Conservation (phyloP, 208 protist genomes). For the Naegleria lovaniensis region DNA sequence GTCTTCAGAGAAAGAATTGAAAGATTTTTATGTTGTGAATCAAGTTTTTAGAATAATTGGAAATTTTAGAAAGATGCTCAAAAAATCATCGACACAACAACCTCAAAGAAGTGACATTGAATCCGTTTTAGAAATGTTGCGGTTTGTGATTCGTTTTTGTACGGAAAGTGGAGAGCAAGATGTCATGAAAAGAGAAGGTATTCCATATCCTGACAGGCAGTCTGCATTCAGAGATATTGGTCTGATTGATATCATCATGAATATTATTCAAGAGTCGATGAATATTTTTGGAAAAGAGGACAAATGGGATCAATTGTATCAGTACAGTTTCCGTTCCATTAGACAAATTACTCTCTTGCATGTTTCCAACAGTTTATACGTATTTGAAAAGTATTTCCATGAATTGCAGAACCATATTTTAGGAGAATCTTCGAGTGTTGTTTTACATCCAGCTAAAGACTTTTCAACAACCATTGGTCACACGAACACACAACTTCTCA, state of each 20-base stretch:
- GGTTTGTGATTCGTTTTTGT: neutral
- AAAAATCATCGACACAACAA: neutral
- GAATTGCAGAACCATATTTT: neutral
- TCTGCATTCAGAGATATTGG: neutral
- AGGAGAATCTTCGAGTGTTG: neutral
- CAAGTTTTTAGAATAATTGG: neutral
- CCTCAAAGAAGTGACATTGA: neutral
- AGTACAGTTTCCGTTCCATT: neutral
- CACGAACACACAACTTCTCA: neutral
- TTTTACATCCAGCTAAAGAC: neutral
- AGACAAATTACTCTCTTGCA: neutral
- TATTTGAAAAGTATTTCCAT: neutral
- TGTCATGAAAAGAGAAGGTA: neutral
- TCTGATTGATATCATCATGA: neutral
- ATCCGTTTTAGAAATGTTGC: neutral
- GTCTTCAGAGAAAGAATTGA: neutral
- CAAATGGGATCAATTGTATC: neutral
- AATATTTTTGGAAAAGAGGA: neutral
- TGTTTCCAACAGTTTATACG: neutral
- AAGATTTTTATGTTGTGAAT: neutral
- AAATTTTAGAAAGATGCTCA: neutral
- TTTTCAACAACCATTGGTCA: neutral
- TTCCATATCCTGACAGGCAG: constrained; percentile 6
- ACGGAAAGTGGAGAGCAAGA: neutral
- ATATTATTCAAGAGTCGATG: neutral